Evolutionary conservation across 495 filamentous ascomycete genomes (phyloP).

Genomic region (Lepraria neglecta): DNA sequence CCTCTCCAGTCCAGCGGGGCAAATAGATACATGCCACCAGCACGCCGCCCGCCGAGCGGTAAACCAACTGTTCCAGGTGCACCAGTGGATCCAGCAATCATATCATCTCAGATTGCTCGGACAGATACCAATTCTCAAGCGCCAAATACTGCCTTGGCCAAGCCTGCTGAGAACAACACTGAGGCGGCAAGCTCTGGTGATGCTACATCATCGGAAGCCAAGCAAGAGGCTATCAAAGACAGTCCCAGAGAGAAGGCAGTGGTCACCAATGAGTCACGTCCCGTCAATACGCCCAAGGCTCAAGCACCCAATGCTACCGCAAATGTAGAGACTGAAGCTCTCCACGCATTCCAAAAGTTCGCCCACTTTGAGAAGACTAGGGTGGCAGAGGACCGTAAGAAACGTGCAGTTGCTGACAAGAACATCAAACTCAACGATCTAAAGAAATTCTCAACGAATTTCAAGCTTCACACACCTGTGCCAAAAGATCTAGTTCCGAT

Average conservation of each 20-base stretch:
- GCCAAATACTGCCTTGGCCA: conserved; percentile 25
- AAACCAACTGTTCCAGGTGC: conserved; percentile 65
- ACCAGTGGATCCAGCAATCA: conserved; percentile 75
- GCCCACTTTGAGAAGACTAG: conserved; percentile 69
- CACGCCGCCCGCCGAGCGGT: conserved; percentile 67
- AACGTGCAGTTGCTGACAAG: conserved; percentile 62
- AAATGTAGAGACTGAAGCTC: conserved; percentile 71
- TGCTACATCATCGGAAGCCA: neutral
- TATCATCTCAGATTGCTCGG: conserved; percentile 62
- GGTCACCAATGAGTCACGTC: conserved; percentile 15
- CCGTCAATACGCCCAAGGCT: conserved; percentile 23
- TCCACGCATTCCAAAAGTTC: conserved; percentile 76
- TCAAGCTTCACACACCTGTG: conserved; percentile 87
- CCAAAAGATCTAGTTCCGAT: conserved; percentile 89
- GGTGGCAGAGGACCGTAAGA: conserved; percentile 64
- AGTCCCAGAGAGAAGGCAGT: conserved; percentile 11
- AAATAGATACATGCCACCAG: conserved; percentile 87
- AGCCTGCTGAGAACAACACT: conserved; percentile 28
- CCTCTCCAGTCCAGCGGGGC: conserved; percentile 54
- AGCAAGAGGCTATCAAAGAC: conserved; percentile 25
- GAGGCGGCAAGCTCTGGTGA: conserved; percentile 19
- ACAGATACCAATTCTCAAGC: conserved; percentile 39
- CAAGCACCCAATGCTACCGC: conserved; percentile 56
- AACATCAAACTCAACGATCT: conserved; percentile 86
- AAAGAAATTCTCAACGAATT: conserved; percentile 88